These are phyloP conservation scores for Fusarium clavum DNA, from an alignment of 2,329 filamentous ascomycete species.

Conservation along the genomic window DNA sequence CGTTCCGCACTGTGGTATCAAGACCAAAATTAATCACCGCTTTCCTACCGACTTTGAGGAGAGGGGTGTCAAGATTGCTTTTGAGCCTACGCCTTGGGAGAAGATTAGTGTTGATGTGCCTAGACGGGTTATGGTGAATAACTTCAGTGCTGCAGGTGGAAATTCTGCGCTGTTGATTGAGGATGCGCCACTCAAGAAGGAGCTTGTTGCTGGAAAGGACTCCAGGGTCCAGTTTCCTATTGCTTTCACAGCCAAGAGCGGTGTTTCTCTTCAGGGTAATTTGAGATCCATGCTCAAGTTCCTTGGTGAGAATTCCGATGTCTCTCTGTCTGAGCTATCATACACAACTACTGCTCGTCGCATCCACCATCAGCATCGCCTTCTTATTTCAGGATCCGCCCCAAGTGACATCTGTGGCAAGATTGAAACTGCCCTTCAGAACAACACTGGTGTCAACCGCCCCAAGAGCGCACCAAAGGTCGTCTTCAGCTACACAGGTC, in stretches of 20 bases:
- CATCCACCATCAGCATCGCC: slow-evolving; percentile 58
- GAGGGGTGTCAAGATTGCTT: slow-evolving; percentile 64
- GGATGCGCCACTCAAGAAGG: slow-evolving; percentile 54
- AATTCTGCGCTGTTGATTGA: slow-evolving; percentile 76
- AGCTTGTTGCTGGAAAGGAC: slow-evolving; percentile 57
- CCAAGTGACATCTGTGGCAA: slow-evolving; percentile 10
- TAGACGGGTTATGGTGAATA: slow-evolving; percentile 69
- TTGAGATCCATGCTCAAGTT: slow-evolving; percentile 21
- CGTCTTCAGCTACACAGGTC: slow-evolving; percentile 59
- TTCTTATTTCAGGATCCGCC: slow-evolving; percentile 43
- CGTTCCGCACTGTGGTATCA: slow-evolving; percentile 65
- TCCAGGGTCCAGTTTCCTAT: slow-evolving; percentile 19
- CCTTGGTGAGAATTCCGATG: slow-evolving; percentile 41
- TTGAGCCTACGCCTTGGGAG: slow-evolving; percentile 63
- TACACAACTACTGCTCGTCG: slow-evolving; percentile 53
- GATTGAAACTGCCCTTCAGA: slow-evolving; percentile 15
- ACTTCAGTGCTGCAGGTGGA: slow-evolving; percentile 77
- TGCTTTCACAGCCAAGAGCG: slow-evolving; percentile 22
- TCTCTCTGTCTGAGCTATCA: slow-evolving; percentile 61
- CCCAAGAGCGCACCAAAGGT: slow-evolving; percentile 30
- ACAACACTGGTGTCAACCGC: slow-evolving; percentile 15
- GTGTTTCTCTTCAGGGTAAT: slow-evolving; percentile 24
- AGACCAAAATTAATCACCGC: slow-evolving; percentile 58
- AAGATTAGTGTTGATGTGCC: slow-evolving; percentile 51
- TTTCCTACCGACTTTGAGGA: slow-evolving; percentile 57